phyloP scores from a whole-genome alignment of 2,329 filamentous ascomycete genomes.

The Penicillium sp. region DNA sequence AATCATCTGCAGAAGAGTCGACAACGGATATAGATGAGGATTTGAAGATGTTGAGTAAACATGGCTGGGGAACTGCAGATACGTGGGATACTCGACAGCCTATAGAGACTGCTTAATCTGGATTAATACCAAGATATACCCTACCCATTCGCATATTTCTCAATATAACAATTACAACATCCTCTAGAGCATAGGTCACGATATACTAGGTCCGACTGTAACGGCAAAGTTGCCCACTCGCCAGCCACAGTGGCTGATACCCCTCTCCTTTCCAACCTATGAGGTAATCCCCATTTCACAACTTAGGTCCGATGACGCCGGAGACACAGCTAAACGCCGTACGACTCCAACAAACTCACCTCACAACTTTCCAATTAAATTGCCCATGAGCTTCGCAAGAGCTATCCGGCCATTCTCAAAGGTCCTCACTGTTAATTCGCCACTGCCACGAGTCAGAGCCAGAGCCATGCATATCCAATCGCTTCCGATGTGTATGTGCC shows the following conservation, averaged over 20 bases:
- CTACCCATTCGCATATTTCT: neutral
- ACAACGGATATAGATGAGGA: slow-evolving; percentile 18
- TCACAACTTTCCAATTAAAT: neutral
- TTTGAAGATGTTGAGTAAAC: slow-evolving; percentile 28
- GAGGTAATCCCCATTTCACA: slow-evolving; percentile 17
- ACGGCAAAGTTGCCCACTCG: neutral
- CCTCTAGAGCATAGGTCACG: neutral
- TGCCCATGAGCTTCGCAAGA: slow-evolving; percentile 38
- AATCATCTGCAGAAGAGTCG: neutral
- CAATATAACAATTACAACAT: neutral
- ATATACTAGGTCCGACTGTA: neutral
- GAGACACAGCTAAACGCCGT: neutral
- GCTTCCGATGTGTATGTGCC: slow-evolving; percentile 57
- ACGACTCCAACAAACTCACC: neutral
- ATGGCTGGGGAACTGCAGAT: slow-evolving; percentile 37
- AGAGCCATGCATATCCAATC: slow-evolving; percentile 57
- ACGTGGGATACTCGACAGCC: slow-evolving; percentile 36
- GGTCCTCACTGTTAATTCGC: slow-evolving; percentile 13
- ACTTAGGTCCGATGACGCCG: neutral
- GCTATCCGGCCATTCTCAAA: slow-evolving; percentile 26
- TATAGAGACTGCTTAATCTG: neutral
- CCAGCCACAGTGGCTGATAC: slow-evolving; percentile 2
- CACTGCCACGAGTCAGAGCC: slow-evolving; percentile 27
- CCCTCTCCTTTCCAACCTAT: slow-evolving; percentile 9
- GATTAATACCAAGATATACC: neutral